These are phyloP conservation scores for Penicillium canescens DNA, from an alignment of 495 filamentous ascomycete genomes.

Conservation along the genomic window DNA sequence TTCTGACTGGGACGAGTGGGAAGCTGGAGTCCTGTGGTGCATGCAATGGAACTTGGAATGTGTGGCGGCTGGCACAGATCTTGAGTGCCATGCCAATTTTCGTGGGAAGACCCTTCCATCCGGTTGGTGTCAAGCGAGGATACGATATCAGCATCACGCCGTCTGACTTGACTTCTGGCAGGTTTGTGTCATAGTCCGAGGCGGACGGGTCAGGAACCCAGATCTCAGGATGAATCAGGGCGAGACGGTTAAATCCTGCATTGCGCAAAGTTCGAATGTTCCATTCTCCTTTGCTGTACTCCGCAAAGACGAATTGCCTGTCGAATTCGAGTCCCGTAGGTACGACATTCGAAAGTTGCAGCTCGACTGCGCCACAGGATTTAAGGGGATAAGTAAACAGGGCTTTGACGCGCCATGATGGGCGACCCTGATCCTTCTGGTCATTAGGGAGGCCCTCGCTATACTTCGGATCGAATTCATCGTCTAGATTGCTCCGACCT, in stretches of 20 bases:
- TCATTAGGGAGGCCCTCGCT: conserved; percentile 20
- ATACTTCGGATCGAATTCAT: conserved; percentile 41
- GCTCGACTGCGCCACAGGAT: conserved; percentile 78
- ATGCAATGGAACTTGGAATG: conserved; percentile 64
- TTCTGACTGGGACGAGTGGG: conserved; percentile 60
- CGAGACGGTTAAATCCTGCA: conserved; percentile 68
- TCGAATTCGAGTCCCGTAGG: conserved; percentile 78
- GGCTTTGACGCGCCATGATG: conserved; percentile 66
- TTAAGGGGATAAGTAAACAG: conserved; percentile 89
- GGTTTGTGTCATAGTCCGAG: conserved; percentile 37
- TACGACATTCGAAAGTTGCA: conserved; percentile 65
- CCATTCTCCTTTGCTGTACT: conserved; percentile 58
- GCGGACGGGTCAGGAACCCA: conserved; percentile 72
- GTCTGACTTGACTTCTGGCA: conserved; percentile 32
- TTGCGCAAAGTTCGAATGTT: conserved; percentile 72
- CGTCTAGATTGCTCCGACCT: conserved; percentile 33
- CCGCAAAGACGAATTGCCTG: conserved; percentile 80
- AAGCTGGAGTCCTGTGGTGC: conserved; percentile 58
- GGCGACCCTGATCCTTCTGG: conserved; percentile 16
- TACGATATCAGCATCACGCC: conserved; percentile 43
- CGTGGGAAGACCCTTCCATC: conserved; percentile 5
- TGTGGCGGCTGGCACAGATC: conserved; percentile 23
- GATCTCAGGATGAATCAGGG: conserved; percentile 73
- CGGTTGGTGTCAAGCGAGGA: conserved; percentile 24
- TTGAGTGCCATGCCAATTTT: conserved; percentile 22